Evolutionary conservation across 1,284 basidiomycete species (phyloP), one percentile per base, ranked within the genome.

Genomic region (Heterobasidion parviporum): DNA sequence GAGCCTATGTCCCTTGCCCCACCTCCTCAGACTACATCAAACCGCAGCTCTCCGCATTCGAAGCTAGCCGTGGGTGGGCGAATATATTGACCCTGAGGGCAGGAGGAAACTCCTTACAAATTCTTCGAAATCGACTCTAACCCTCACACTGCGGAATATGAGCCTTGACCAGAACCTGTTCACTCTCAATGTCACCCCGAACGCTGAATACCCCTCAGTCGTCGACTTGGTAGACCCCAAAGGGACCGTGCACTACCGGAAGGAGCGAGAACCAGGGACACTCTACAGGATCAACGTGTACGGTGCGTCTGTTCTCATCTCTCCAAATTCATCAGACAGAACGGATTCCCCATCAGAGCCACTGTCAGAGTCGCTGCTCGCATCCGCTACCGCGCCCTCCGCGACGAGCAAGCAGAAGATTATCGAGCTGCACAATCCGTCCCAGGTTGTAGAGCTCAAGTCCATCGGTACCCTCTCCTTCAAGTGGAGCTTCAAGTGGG

Each of bases 111-210:
- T 8, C 10, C 38, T 6, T 41, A n/a, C 38, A 12, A 41, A 16
- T 18, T 48, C 46, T 48, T 10, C 10, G 34, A 36, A 32, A 14
- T 35, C 12, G 14, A 32, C 20, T 51, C 33, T n/a, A 26, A 34
- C 18, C 3, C 12, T 32, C 26, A 26, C 15, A 51, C 10, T 26
- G 14, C 20, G 6, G 20, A 20, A 38, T 52, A 89, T 89, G 87
- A 88, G 84, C 62, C 73, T 91, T 51, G 87, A 89, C 65, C 79
- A 87, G 67, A 91, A 91, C 67, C 74, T 92, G 6, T 92, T 91
- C 70, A 91, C 89, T 3, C 80, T 92, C 53, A 71, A 78, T 60
- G 70, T 91, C 56, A 76, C 77, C 0, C 79, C 80, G 7, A 79
- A 78, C 63, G 69, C 80, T 56, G 77, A 82, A 33, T 75, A 83